Base-by-base conservation (phyloP, 352 stramenopile genomes). In the Blastocystis sp. region DNA sequence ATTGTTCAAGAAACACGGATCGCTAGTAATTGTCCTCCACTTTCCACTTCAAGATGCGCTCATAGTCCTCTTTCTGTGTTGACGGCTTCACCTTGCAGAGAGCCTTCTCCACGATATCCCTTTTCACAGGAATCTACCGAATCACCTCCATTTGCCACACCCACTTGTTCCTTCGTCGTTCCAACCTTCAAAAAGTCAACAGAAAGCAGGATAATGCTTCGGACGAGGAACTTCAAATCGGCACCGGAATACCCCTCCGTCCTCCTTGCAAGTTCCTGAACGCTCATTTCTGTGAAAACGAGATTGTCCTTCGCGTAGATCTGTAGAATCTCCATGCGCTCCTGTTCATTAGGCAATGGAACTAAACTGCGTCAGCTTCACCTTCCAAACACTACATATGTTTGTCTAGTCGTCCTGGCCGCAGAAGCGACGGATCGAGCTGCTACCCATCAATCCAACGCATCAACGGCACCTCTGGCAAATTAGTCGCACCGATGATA, bases 211-310 rank as follows among this genome's bases (percentile, higher is more conserved):
- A 78, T 61, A 21, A 78, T 78, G 27, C 21, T 38, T 38, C 67
- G 67, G 14, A 78, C 34, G 16, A 78, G 38, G 38, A 61, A 78
- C 67, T 78, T 78, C 42, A 78, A 40, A 42, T 78, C 67, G 7
- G 67, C 67, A 34, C 67, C 67, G 16, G 67, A 63, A 61, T 78
- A 78, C 4, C 67, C 67, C 38, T 78, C 67, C 11, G 67, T 78
- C n/a, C 67, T 0, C 9, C 24, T 8, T 3, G 67, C 67, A 11
- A 78, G 44, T 6, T 78, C 67, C 0, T 21, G 0, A 36, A 78
- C 3, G 24, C 21, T 36, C 4, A 57, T 4, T 61, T 78, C 67
- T 9, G 9, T 27, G 32, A 78, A 78, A 0, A 44, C 18, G 9
- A 78, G 38, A 21, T 9, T 32, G 18, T 57, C 44, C 2, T 57